Evolutionary conservation across 192 early-diverging fungal genomes (phyloP).

Genomic region (Phycomyces blakesleeanus): DNA sequence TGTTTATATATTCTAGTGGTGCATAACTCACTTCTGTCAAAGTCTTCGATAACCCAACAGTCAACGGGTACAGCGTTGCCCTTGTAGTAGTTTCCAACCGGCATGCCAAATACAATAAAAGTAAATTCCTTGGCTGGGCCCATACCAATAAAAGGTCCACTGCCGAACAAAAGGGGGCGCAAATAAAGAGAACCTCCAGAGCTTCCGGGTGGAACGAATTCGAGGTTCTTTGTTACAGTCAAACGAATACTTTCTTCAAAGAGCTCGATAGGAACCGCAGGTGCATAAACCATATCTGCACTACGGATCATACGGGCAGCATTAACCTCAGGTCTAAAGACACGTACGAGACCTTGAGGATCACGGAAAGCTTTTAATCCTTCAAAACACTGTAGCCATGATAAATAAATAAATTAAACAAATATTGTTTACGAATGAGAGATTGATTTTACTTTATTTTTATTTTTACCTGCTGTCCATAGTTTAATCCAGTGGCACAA

Average conservation of each 20-base stretch:
- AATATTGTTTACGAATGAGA: too few species aligned
- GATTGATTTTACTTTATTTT: too few species aligned
- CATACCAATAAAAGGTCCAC: slow-evolving; percentile 64
- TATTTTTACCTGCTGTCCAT: slow-evolving; percentile 74
- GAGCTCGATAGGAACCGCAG: slow-evolving; percentile 51
- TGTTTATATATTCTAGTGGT: too few species aligned
- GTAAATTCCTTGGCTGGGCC: slow-evolving; percentile 52
- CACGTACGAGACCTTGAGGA: slow-evolving; percentile 61
- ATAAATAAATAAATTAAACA: too few species aligned
- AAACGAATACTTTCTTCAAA: slow-evolving; percentile 60
- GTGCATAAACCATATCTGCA: slow-evolving; percentile 56
- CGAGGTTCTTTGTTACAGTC: slow-evolving; percentile 59
- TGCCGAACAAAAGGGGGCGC: slow-evolving; percentile 67
- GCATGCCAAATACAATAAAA: slow-evolving; percentile 61
- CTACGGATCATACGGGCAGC: slow-evolving; percentile 55
- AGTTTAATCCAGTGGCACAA: slow-evolving; percentile 63
- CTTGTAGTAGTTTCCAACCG: slow-evolving; percentile 66
- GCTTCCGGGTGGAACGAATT: slow-evolving; percentile 68
- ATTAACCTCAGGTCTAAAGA: slow-evolving; percentile 72
- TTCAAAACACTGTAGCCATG: slow-evolving; percentile 78
- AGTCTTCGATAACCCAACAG: slow-evolving; percentile 58
- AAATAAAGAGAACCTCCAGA: slow-evolving; percentile 68
- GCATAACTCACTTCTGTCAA: slow-evolving; percentile 57
- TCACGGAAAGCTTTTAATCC: slow-evolving; percentile 76
- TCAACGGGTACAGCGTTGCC: slow-evolving; percentile 59